These are phyloP conservation scores for Rubia peregrina DNA, from an alignment of 305 asterid genomes.

Conservation along the genomic window DNA sequence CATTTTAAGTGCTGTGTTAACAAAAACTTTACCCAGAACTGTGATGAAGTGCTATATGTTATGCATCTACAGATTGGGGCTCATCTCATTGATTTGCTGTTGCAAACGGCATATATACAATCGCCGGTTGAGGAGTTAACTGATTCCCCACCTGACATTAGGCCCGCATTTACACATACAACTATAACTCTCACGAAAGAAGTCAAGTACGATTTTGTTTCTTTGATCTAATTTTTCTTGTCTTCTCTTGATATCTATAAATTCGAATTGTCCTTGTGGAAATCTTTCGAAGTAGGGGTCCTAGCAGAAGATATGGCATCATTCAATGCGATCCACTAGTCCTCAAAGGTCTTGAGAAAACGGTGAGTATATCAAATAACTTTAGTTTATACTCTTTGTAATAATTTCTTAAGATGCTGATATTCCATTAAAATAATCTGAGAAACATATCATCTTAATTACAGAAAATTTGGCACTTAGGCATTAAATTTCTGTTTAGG, in stretches of 20 bases:
- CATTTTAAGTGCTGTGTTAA: background rate
- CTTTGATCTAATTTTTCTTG: conserved; percentile 4
- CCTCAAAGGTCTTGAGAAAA: conserved; percentile 77
- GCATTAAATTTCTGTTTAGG: background rate
- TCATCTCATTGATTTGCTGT: conserved; percentile 72
- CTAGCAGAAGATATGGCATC: conserved; percentile 73
- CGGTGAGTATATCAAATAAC: conserved; percentile 40
- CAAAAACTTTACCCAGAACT: background rate
- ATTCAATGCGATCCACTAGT: conserved; percentile 80
- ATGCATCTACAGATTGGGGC: conserved; percentile 64
- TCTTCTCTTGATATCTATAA: conserved; percentile 14
- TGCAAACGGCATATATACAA: conserved; percentile 86
- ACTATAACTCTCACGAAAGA: conserved; percentile 45
- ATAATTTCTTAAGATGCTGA: background rate
- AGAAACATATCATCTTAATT: background rate
- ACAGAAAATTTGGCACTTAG: background rate
- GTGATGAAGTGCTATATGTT: conserved; percentile 12
- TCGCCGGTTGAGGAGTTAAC: conserved; percentile 52
- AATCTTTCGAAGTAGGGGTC: conserved; percentile 38
- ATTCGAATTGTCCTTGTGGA: conserved; percentile 22
- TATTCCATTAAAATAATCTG: background rate
- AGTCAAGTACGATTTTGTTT: conserved; percentile 28
- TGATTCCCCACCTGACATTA: conserved; percentile 74
- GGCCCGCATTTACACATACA: conserved; percentile 90
- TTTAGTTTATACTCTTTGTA: background rate